Evolutionary conservation across 2,329 filamentous ascomycete genomes (phyloP).

Genomic region (Aspergillus sp.): DNA sequence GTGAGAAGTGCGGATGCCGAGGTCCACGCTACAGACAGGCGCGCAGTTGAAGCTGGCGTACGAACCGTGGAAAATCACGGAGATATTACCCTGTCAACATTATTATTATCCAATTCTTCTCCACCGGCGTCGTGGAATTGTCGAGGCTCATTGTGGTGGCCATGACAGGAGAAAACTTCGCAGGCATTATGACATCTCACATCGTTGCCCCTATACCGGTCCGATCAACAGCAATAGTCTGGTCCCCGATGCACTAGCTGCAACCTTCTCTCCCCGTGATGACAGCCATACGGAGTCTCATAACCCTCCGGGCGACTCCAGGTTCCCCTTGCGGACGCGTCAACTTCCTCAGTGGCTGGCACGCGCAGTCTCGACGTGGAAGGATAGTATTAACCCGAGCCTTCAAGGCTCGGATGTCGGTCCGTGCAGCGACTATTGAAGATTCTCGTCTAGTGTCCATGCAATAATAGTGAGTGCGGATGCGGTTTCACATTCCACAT

Average conservation of each 20-base stretch:
- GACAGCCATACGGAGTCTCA: not conserved
- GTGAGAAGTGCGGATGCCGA: not conserved
- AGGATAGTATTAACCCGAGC: not conserved
- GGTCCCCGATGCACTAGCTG: not conserved
- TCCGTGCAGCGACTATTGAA: not conserved
- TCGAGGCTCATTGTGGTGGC: no score
- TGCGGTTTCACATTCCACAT: no score
- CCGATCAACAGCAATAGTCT: slow-evolving; percentile 2
- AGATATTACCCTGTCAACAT: no score
- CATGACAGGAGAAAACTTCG: not conserved
- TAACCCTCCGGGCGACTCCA: not conserved
- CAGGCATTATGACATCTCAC: slow-evolving; percentile 3
- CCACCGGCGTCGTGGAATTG: no score
- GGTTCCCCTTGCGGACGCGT: not conserved
- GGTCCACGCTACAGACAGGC: not conserved
- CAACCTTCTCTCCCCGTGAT: slow-evolving; percentile 3
- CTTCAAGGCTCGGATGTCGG: not conserved
- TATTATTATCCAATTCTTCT: no score
- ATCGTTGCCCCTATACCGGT: not conserved
- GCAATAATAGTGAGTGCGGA: no score
- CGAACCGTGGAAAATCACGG: no score
- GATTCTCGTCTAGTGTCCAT: no score
- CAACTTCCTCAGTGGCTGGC: not conserved
- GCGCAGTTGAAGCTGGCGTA: no score
- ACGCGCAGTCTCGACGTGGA: not conserved